Evolutionary conservation across 1,284 basidiomycete genomes (phyloP).

Genomic region (Trichosporon ovoides): DNA sequence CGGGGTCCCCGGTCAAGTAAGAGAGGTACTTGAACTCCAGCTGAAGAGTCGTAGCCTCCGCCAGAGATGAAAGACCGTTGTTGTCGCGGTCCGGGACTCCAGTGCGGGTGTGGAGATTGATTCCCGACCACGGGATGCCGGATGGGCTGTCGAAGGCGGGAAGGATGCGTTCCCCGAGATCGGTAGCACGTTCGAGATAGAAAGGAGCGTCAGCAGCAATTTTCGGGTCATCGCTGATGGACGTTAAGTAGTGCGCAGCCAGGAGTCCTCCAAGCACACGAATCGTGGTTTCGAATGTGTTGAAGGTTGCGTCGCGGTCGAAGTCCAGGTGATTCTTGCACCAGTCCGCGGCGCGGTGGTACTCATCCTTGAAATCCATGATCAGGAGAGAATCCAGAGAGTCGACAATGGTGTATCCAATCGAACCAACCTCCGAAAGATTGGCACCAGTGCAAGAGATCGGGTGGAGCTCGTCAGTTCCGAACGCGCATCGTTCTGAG

Average conservation of each 20-base stretch:
- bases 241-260: slow-evolving; percentile 67
- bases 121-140: slow-evolving; percentile 71
- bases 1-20: slow-evolving; percentile 65
- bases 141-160: slow-evolving; percentile 74
- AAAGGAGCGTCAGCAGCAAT: slow-evolving; percentile 55
- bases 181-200: slow-evolving; percentile 68
- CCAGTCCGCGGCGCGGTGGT: slow-evolving; percentile 71
- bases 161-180: slow-evolving; percentile 79
- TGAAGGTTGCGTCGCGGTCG: slow-evolving; percentile 73
- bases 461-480: slow-evolving; percentile 78
- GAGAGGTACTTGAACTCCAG: slow-evolving; percentile 88
- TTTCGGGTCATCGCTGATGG: slow-evolving; percentile 45
- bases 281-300: slow-evolving; percentile 88
- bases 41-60: slow-evolving; percentile 77
- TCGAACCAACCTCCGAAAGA: slow-evolving; percentile 65
- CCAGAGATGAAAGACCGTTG: slow-evolving; percentile 66
- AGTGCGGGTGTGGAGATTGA: slow-evolving; percentile 65
- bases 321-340: slow-evolving; percentile 65
- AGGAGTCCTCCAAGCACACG: slow-evolving; percentile 76
- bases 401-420: slow-evolving; percentile 80
- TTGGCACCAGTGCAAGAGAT: slow-evolving; percentile 68
- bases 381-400: slow-evolving; percentile 81
- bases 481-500: slow-evolving; percentile 76
- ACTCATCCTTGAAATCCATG: slow-evolving; percentile 76
- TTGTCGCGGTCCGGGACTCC: slow-evolving; percentile 66